Evolutionary conservation across 2,329 filamentous ascomycete species (phyloP), one percentile per base, ranked within the genome.

Genomic region (Diaporthe longicolla): DNA sequence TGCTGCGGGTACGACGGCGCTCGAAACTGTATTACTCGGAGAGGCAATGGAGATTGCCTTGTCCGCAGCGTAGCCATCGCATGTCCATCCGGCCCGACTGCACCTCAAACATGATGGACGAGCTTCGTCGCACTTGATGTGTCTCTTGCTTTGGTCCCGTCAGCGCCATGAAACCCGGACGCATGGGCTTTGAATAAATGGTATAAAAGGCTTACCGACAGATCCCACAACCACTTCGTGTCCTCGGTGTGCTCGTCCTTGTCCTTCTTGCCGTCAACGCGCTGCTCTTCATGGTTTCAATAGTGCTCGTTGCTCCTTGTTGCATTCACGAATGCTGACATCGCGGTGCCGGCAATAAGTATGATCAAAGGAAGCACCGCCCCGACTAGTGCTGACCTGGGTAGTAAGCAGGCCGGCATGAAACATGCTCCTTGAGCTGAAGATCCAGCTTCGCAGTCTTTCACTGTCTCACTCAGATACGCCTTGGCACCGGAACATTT

Each of bases 251-350:
- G 37, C 58, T 45, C 21, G 37, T 24, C 58, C 58, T 45, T 24
- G 24, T 29, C 37, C 37, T 63, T 4, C 13, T 26, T n/a, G 9
- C 37, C 29, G 37, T 29, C 24, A 29, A 21, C 1, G 8, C 24
- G 6, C 7, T 63, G 21, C 35, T 19, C 0, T 43, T 26, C 58
- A 43, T 61, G 2, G 6, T 43, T 43, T 13, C 35, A 3, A 3
- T 29, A 7, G 13, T 40, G 3, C n/a, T 11, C 1, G 0, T 0
- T 29, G 13, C 2, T 26, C 9, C 11, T 9, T 26, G 8, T 13
- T 26, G 5, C 40, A 6, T 45, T 19, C 8, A 48, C 17, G 45
- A 48, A 21, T 21, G 45, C 6, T 6, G 6, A 48, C 6, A 9
- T 21, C 21, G 19, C 19, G 45, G 21, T 40, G 11, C 3, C 37